Percentiles rank a stretch among this genome's conserved stretches.
Evolutionary conservation across 805 yeast genomes (phyloP).

Genomic region (Saccharomycopsis selenospora): DNA sequence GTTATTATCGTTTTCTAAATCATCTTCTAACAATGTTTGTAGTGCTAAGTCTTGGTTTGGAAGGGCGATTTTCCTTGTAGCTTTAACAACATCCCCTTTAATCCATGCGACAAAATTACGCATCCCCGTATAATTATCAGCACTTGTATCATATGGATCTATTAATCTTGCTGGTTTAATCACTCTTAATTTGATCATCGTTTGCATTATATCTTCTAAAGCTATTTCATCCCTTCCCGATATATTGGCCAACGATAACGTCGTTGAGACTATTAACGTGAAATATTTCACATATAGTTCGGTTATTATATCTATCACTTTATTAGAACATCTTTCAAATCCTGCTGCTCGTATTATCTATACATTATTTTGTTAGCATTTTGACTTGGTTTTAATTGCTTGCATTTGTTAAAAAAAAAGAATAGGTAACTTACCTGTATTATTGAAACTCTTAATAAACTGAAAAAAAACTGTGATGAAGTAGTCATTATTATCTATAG

Average conservation of each 20-base stretch:
- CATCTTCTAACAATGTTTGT: slow-evolving; percentile 22
- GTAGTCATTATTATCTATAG: slow-evolving; percentile 21
- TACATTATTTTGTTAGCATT: slow-evolving; percentile 23
- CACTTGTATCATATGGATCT: slow-evolving; percentile 47
- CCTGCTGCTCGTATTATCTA: slow-evolving; percentile 74
- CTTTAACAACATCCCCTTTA: slow-evolving; percentile 36
- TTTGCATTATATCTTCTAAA: slow-evolving; percentile 65
- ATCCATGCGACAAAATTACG: slow-evolving; percentile 52
- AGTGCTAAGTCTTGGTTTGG: slow-evolving; percentile 24
- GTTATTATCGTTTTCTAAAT: slow-evolving; percentile 20
- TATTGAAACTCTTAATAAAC: slow-evolving; percentile 41
- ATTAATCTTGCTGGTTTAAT: slow-evolving; percentile 50
- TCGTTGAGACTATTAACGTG: slow-evolving; percentile 42
- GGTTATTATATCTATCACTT: slow-evolving; percentile 65
- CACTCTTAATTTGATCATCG: slow-evolving; percentile 56
- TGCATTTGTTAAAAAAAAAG: neutral
- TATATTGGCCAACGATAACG: slow-evolving; percentile 42
- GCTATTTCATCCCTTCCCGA: slow-evolving; percentile 40
- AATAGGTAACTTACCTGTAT: slow-evolving; percentile 34
- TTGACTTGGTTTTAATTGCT: neutral
- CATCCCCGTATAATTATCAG: slow-evolving; percentile 40
- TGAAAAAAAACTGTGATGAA: slow-evolving; percentile 37
- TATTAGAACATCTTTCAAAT: slow-evolving; percentile 69
- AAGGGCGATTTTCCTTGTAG: slow-evolving; percentile 34
- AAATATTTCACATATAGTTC: slow-evolving; percentile 67